A percentile compares a stretch with the other conserved stretches of the same genome.
These are phyloP conservation scores for Entamoeba dispar DNA, from an alignment of 208 protist species.

Conservation along the genomic window DNA sequence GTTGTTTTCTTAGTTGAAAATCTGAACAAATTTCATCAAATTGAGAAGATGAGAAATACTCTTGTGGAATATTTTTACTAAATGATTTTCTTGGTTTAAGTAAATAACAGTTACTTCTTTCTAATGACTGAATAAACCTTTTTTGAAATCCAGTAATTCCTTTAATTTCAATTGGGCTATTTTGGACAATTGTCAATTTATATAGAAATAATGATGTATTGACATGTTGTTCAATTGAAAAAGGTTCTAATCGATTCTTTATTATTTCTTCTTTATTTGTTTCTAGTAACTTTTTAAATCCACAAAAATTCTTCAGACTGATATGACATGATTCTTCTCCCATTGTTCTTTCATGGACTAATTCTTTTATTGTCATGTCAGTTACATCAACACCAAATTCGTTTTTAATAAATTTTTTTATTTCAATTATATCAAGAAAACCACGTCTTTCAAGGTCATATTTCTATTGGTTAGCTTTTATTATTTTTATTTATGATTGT, in stretches of 20 bases:
- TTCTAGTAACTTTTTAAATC: not conserved
- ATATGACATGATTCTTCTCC: not conserved
- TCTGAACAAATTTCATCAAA: not conserved
- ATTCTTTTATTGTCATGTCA: not conserved
- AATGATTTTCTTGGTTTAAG: not conserved
- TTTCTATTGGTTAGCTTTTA: not conserved
- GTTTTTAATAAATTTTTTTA: not conserved
- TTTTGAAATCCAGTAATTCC: not conserved
- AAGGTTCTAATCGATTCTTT: not conserved
- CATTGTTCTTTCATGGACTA: not conserved
- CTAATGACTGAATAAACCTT: not conserved
- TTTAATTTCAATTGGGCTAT: not conserved
- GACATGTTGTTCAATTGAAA: not conserved
- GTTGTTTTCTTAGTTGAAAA: not conserved
- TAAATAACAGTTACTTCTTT: not conserved
- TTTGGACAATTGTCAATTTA: not conserved
- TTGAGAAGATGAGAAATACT: not conserved
- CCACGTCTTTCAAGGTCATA: not conserved
- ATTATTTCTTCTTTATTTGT: not conserved
- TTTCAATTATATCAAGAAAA: not conserved
- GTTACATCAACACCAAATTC: not conserved
- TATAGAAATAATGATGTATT: not conserved
- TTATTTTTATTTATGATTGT: too few relatives aligned
- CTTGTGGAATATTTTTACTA: not conserved
- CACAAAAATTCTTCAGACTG: not conserved